Evolutionary conservation across 495 filamentous ascomycete genomes (phyloP).

Genomic region (Neurospora cerealis): DNA sequence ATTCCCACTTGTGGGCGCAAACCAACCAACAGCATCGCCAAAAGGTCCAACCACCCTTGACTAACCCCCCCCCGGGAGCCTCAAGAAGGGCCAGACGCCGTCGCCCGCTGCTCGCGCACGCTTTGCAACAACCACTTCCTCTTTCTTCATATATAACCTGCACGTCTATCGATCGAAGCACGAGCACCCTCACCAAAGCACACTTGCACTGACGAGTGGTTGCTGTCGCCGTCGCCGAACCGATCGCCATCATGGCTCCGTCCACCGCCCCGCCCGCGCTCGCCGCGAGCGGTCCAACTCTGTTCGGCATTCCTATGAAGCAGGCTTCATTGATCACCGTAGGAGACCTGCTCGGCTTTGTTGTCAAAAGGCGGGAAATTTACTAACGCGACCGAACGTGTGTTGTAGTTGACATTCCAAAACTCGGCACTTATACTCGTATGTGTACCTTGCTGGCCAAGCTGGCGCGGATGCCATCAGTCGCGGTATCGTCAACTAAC

Average conservation of each 20-base stretch:
- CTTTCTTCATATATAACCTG: neutral
- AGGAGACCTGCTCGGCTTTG: conserved; percentile 18
- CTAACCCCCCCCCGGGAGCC: neutral
- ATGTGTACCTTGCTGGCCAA: conserved; percentile 15
- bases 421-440: conserved; percentile 71
- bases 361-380: conserved; percentile 1
- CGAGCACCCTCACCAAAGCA: neutral
- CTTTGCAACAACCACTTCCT: neutral
- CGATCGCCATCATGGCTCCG: neutral
- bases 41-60: neutral
- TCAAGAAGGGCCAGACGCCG: neutral
- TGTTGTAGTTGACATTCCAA: conserved; percentile 60
- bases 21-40: neutral
- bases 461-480: neutral
- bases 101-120: neutral
- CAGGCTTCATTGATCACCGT: conserved; percentile 71
- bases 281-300: conserved; percentile 29
- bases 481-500: conserved; percentile 7
- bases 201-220: neutral
- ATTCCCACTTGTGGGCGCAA: neutral
- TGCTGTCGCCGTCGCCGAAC: neutral
- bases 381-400: conserved; percentile 11
- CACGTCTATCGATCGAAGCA: neutral
- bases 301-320: conserved; percentile 63
- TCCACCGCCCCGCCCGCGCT: conserved; percentile 11